phyloP scores from a whole-genome alignment of 441 rosid species.

The Bocquillonia castaneifolia region DNA sequence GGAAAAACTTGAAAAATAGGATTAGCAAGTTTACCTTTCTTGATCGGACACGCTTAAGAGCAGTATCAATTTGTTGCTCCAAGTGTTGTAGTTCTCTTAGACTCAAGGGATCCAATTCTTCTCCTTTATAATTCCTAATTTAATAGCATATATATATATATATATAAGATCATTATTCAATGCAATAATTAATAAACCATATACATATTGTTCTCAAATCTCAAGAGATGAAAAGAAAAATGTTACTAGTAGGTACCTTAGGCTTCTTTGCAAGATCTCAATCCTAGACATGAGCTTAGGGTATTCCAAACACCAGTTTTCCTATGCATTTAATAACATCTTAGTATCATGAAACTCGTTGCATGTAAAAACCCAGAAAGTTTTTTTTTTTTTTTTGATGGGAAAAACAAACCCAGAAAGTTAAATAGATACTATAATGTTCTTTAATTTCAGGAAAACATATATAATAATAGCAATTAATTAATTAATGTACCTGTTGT shows the following conservation, averaged over 20 bases:
- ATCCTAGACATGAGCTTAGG: constrained; percentile 57
- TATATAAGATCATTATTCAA: too few relatives aligned
- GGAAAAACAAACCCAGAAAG: background rate
- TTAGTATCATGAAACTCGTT: background rate
- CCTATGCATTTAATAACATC: constrained; percentile 27
- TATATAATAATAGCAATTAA: background rate
- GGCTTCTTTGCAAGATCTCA: constrained; percentile 57
- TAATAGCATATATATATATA: too few relatives aligned
- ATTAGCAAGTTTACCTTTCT: constrained; percentile 34
- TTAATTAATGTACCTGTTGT: constrained; percentile 11
- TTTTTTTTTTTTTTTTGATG: too few relatives aligned
- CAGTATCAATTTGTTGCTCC: constrained; percentile 58
- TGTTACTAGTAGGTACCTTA: constrained; percentile 39
- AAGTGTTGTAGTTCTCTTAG: constrained; percentile 49
- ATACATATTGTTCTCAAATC: too few relatives aligned
- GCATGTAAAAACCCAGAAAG: too few relatives aligned
- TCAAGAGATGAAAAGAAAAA: too few relatives aligned
- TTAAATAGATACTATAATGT: too few relatives aligned
- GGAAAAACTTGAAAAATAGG: background rate
- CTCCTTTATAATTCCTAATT: constrained; percentile 49
- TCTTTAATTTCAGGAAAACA: background rate
- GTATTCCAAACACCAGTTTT: constrained; percentile 51
- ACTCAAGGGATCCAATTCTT: constrained; percentile 42
- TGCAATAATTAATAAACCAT: too few relatives aligned
- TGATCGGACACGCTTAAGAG: constrained; percentile 50